phyloP scores from a whole-genome alignment of 179 eudicot species.

The Carnegiea gigantea region DNA sequence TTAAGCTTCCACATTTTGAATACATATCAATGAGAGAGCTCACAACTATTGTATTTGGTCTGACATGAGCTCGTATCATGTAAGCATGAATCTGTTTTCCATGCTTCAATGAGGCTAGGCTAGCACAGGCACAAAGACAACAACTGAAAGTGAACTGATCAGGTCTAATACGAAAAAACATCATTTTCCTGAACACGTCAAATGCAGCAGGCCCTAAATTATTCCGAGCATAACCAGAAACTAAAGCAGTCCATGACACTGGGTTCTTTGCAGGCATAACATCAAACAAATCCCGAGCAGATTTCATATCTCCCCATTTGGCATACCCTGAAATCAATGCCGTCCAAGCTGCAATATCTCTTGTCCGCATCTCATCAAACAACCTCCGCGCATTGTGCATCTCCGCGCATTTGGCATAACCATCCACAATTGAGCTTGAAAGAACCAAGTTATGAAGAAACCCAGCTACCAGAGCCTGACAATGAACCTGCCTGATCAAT shows the following conservation, averaged over 20 bases:
- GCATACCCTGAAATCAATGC: conserved; percentile 71
- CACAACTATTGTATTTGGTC: conserved; percentile 57
- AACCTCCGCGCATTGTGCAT: conserved; percentile 53
- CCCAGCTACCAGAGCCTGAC: conserved; percentile 57
- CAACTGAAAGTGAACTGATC: conserved; percentile 75
- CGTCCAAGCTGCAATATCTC: conserved; percentile 70
- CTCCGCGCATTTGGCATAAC: conserved; percentile 61
- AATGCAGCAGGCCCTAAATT: conserved; percentile 49
- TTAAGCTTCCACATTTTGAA: conserved; percentile 66
- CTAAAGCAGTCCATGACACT: conserved; percentile 70
- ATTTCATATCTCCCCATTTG: conserved; percentile 58
- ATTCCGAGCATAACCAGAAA: conserved; percentile 65
- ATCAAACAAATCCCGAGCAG: conserved; percentile 57
- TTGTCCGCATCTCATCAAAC: conserved; percentile 60
- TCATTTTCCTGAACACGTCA: conserved; percentile 52
- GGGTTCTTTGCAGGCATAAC: conserved; percentile 63
- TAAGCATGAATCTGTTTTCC: conserved; percentile 76
- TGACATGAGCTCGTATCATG: conserved; percentile 44
- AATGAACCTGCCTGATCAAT: conserved; percentile 60
- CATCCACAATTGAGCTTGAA: conserved; percentile 69
- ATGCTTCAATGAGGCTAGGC: conserved; percentile 46
- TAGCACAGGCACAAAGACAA: conserved; percentile 65
- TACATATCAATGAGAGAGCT: conserved; percentile 85
- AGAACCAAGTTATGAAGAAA: conserved; percentile 53
- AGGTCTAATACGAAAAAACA: conserved; percentile 40